Evolutionary conservation across 2,329 filamentous ascomycete species (phyloP).

Genomic region (Septoria linicola): DNA sequence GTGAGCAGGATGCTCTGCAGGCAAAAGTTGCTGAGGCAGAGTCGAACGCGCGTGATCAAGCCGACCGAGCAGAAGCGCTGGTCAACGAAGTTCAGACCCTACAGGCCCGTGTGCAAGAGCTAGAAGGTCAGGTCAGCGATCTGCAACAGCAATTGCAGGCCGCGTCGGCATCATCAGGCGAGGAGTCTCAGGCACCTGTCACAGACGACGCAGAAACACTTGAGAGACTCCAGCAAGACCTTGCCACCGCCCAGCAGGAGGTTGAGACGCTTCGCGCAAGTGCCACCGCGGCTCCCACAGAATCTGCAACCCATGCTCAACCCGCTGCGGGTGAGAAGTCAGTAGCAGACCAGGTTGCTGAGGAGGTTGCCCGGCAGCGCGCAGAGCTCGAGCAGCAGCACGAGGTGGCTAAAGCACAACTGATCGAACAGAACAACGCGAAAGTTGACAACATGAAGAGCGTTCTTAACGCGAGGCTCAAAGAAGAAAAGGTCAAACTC

Average conservation of each 20-base stretch:
- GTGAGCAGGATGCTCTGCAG: constrained; percentile 41
- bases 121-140: constrained; percentile 58
- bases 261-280: constrained; percentile 46
- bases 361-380: constrained; percentile 43
- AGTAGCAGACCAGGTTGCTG: constrained; percentile 51
- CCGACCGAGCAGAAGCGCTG: constrained; percentile 39
- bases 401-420: constrained; percentile 42
- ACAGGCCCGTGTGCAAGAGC: constrained; percentile 62
- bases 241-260: constrained; percentile 47
- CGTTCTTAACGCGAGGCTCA: constrained; percentile 66
- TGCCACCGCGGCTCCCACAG: constrained; percentile 28
- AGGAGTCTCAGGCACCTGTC: constrained; percentile 1
- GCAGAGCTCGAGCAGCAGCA: constrained; percentile 41
- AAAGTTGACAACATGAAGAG: constrained; percentile 69
- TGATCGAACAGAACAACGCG: constrained; percentile 52
- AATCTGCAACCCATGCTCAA: constrained; percentile 23
- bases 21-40: constrained; percentile 43
- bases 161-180: constrained; percentile 16
- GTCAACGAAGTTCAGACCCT: constrained; percentile 49
- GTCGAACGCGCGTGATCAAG: constrained; percentile 41
- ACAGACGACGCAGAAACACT: constrained; percentile 31
- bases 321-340: constrained; percentile 34
- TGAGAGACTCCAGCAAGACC: constrained; percentile 43
- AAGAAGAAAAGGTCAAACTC: constrained; percentile 42
- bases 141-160: constrained; percentile 42